Percentiles rank a stretch among this genome's conserved stretches.
These are phyloP conservation scores for Mortierella sp. DNA, from an alignment of 371 early-diverging fungal genomes.

Conservation along the genomic window DNA sequence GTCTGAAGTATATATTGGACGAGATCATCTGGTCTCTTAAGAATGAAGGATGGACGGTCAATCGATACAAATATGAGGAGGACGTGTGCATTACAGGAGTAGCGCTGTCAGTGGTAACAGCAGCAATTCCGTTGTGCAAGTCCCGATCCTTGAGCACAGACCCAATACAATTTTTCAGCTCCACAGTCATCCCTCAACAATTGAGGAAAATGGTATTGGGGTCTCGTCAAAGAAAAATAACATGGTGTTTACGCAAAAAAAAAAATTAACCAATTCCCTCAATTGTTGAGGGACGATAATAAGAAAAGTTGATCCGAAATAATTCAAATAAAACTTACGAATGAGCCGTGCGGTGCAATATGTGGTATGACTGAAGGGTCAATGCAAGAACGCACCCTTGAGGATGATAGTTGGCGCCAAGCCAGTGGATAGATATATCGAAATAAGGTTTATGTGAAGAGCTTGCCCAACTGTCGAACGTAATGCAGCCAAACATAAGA, in stretches of 20 bases:
- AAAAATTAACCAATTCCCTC: too few species aligned
- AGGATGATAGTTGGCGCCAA: background rate
- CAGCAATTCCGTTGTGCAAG: background rate
- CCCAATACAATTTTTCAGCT: too few species aligned
- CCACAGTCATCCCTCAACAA: too few species aligned
- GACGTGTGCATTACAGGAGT: too few species aligned
- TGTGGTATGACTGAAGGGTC: conserved; percentile 11
- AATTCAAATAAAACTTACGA: background rate
- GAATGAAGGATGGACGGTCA: too few species aligned
- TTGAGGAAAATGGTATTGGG: too few species aligned
- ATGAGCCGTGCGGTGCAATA: conserved; percentile 7
- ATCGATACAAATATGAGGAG: too few species aligned
- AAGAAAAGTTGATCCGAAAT: too few species aligned
- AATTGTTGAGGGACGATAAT: too few species aligned
- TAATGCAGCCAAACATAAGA: conserved; percentile 9
- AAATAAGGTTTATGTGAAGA: conserved; percentile 1
- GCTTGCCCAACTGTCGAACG: conserved; percentile 10
- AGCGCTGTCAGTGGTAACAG: conserved; percentile 20
- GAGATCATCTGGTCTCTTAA: too few species aligned
- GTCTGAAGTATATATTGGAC: too few species aligned
- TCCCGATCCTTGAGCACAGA: conserved; percentile 2
- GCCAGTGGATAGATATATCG: conserved; percentile 5
- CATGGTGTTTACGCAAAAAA: background rate
- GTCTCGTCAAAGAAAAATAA: too few species aligned
- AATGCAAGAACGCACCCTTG: conserved; percentile 12